Percentiles rank a stretch among this genome's conserved stretches.
These are phyloP conservation scores for Coemansia sp. DNA, from an alignment of 192 early-diverging fungal genomes.

Conservation along the genomic window DNA sequence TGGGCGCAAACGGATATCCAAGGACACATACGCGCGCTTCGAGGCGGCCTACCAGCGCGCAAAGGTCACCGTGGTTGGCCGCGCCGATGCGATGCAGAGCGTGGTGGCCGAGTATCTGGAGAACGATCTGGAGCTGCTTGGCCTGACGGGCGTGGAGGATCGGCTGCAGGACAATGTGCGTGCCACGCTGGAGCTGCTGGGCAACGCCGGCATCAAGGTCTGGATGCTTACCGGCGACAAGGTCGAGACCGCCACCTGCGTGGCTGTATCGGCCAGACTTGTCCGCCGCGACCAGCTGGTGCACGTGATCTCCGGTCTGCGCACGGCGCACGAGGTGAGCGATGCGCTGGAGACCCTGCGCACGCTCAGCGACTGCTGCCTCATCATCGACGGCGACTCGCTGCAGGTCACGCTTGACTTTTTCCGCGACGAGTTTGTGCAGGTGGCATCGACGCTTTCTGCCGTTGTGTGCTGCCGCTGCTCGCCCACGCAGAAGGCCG, in stretches of 20 bases:
- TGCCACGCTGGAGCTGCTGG: slow-evolving; percentile 80
- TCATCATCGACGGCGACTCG: slow-evolving; percentile 93
- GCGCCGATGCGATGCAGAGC: slow-evolving; percentile 67
- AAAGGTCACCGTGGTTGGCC: slow-evolving; percentile 67
- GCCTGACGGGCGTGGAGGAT: slow-evolving; percentile 94
- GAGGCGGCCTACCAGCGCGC: slow-evolving; percentile 67
- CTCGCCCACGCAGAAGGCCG: slow-evolving; percentile 97
- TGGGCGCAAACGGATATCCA: slow-evolving; percentile 77
- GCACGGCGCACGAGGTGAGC: slow-evolving; percentile 37
- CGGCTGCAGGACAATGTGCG: slow-evolving; percentile 93
- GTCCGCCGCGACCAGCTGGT: slow-evolving; percentile 86
- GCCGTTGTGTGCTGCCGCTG: slow-evolving; percentile 93
- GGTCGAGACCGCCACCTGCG: slow-evolving; percentile 94
- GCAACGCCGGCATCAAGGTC: slow-evolving; percentile 88
- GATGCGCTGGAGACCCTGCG: slow-evolving; percentile 77
- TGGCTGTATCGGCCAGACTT: slow-evolving; percentile 90
- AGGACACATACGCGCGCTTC: slow-evolving; percentile 70
- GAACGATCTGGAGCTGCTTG: slow-evolving; percentile 84
- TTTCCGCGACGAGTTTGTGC: slow-evolving; percentile 76
- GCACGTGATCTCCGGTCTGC: slow-evolving; percentile 74
- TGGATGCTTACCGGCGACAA: slow-evolving; percentile 99
- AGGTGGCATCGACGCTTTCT: slow-evolving; percentile 70
- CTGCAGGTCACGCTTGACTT: slow-evolving; percentile 77
- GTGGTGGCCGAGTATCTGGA: slow-evolving; percentile 74
- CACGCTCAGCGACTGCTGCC: slow-evolving; percentile 69